phyloP scores from a whole-genome alignment of 1,284 basidiomycete species.

The Heterobasidion irregulare region DNA sequence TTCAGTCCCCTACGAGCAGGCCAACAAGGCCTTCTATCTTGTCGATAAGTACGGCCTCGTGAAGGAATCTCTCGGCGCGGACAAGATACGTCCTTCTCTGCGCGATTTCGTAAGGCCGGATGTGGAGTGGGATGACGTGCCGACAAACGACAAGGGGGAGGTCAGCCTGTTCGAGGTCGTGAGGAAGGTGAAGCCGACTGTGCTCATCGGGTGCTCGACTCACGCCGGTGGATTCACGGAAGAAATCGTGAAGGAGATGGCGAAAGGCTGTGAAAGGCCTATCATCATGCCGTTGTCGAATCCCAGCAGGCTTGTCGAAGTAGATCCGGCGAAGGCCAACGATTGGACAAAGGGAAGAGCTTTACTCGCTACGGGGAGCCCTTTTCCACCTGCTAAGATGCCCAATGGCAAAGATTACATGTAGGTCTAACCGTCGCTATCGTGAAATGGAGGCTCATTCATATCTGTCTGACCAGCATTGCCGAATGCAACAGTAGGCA shows the following conservation, averaged over 20 bases:
- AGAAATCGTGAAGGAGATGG: slow-evolving; percentile 67
- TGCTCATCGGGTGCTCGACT: slow-evolving; percentile 80
- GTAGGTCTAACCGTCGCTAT: slow-evolving; percentile 26
- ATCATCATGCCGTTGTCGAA: slow-evolving; percentile 82
- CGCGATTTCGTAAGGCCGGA: slow-evolving; percentile 51
- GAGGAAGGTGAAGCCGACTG: slow-evolving; percentile 57
- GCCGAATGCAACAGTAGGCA: slow-evolving; percentile 66
- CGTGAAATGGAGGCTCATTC: background rate
- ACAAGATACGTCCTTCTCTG: slow-evolving; percentile 42
- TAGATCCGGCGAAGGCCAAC: slow-evolving; percentile 64
- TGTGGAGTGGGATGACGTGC: slow-evolving; percentile 40
- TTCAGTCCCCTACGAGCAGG: slow-evolving; percentile 45
- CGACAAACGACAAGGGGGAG: slow-evolving; percentile 31
- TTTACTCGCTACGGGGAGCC: slow-evolving; percentile 75
- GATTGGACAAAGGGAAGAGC: slow-evolving; percentile 74
- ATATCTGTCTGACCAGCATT: slow-evolving; percentile 28
- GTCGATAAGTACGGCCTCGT: slow-evolving; percentile 53
- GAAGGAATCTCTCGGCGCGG: slow-evolving; percentile 37
- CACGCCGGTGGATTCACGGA: slow-evolving; percentile 75
- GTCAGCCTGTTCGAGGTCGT: slow-evolving; percentile 61
- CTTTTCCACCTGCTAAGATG: slow-evolving; percentile 70
- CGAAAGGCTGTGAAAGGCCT: slow-evolving; percentile 56
- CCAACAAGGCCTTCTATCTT: slow-evolving; percentile 60
- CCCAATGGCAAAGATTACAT: slow-evolving; percentile 60
- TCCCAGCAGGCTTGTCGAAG: slow-evolving; percentile 71